Conservation (phyloP, 164 flowering plant species). For the Vitis rupestris region DNA sequence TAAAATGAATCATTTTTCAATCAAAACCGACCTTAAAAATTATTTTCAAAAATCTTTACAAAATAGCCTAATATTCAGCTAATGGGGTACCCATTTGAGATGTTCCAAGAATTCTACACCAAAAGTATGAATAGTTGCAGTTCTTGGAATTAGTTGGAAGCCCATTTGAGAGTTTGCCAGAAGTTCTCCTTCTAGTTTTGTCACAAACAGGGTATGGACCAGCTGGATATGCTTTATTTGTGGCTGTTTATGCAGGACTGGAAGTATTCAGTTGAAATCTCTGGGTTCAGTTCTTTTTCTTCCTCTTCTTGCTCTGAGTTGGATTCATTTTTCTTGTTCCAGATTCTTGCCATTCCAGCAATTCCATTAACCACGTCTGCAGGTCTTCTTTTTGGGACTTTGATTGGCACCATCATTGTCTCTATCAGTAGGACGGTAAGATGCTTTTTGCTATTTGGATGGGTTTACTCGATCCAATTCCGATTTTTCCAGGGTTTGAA, state of each 20-base stretch:
- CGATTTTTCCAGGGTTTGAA: too few species aligned
- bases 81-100: too few species aligned
- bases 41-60: too few species aligned
- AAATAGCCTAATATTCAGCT: too few species aligned
- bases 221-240: conserved; percentile 93
- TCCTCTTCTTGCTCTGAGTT: conserved; percentile 7
- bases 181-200: too few species aligned
- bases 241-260: conserved; percentile 87
- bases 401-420: conserved; percentile 87
- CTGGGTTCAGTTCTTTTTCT: not conserved
- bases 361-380: conserved; percentile 98
- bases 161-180: too few species aligned
- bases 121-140: too few species aligned
- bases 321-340: not conserved
- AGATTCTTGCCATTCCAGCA: conserved; percentile 99
- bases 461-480: too few species aligned
- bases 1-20: too few species aligned
- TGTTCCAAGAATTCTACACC: too few species aligned
- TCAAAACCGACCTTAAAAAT: too few species aligned
- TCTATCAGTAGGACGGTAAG: conserved; percentile 98
- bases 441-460: not conserved
- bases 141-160: too few species aligned
- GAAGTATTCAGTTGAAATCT: conserved; percentile 45
- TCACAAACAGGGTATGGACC: conserved; percentile 81
- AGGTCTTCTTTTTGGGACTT: conserved; percentile 86